phyloP scores from a whole-genome alignment of 495 filamentous ascomycete genomes.

The Aspergillus asperescens region DNA sequence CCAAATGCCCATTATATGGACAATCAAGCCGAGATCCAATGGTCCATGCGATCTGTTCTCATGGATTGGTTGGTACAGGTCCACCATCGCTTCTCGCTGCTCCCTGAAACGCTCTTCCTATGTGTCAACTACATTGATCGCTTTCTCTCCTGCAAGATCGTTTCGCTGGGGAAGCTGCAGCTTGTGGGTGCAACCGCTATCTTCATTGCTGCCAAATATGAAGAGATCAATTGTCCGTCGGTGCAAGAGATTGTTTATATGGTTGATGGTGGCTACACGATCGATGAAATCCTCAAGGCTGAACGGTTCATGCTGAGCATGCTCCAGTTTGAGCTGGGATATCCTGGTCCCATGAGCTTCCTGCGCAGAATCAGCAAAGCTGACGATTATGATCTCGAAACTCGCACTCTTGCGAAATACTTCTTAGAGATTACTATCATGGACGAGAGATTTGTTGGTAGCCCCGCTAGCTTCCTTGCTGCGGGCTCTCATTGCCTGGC shows the following conservation, averaged over 20 bases:
- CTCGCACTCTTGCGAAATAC: constrained; percentile 93
- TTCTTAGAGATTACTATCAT: constrained; percentile 95
- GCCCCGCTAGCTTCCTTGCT: constrained; percentile 80
- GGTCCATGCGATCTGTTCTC: constrained; percentile 96
- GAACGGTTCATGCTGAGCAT: constrained; percentile 97
- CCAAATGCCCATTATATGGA: constrained; percentile 95
- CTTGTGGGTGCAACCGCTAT: constrained; percentile 94
- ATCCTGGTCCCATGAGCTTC: constrained; percentile 98
- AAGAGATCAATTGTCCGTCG: constrained; percentile 95
- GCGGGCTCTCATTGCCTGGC: constrained; percentile 92
- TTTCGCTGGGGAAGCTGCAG: constrained; percentile 91
- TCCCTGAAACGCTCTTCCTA: constrained; percentile 92
- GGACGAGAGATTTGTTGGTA: constrained; percentile 94
- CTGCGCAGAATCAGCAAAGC: constrained; percentile 95
- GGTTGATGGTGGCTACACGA: constrained; percentile 86
- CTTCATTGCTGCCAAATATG: constrained; percentile 95
- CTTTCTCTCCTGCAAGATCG: constrained; percentile 89
- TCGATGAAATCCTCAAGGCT: constrained; percentile 92
- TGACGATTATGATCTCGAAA: constrained; percentile 95
- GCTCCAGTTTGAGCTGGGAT: constrained; percentile 90
- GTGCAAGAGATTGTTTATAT: constrained; percentile 96
- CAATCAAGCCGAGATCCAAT: constrained; percentile 91
- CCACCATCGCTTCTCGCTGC: constrained; percentile 80
- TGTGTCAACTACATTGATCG: constrained; percentile 94
- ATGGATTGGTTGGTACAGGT: constrained; percentile 99